These are phyloP conservation scores for Aspergillus hancockii DNA, from an alignment of 495 filamentous ascomycete genomes.

Conservation along the genomic window DNA sequence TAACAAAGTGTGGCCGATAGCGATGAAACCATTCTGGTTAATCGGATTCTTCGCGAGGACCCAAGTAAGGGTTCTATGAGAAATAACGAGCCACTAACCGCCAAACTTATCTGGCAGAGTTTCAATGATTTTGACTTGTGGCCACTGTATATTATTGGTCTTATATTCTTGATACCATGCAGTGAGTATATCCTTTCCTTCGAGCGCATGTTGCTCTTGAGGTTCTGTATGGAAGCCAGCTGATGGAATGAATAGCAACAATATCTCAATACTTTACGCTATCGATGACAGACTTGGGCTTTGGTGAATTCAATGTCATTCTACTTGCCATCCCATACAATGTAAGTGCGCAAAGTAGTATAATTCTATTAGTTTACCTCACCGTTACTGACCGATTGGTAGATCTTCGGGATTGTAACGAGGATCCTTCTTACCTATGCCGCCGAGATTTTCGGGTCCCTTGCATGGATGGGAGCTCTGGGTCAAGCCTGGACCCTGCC, in stretches of 20 bases:
- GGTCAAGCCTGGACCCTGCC: conserved; percentile 58
- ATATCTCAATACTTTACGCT: conserved; percentile 62
- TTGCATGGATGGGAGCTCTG: conserved; percentile 46
- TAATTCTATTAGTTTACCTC: neutral
- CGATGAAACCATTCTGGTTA: conserved; percentile 67
- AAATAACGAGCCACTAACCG: conserved; percentile 55
- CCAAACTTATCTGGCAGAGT: conserved; percentile 46
- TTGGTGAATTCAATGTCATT: conserved; percentile 65
- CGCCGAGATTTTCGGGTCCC: conserved; percentile 49
- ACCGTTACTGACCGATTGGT: conserved; percentile 17
- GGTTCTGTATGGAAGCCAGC: neutral
- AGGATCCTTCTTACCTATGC: conserved; percentile 52
- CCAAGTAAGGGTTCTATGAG: conserved; percentile 69
- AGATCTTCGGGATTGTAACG: conserved; percentile 35
- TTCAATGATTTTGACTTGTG: conserved; percentile 57
- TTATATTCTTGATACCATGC: conserved; percentile 53
- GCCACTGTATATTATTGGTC: conserved; percentile 55
- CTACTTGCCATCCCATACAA: conserved; percentile 59
- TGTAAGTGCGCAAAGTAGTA: neutral
- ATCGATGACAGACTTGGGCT: conserved; percentile 58
- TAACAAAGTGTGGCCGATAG: conserved; percentile 8
- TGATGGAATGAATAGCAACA: conserved; percentile 23
- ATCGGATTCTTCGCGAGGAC: conserved; percentile 72
- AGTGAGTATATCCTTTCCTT: conserved; percentile 11
- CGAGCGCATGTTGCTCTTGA: neutral